Evolutionary conservation across 2,329 filamentous ascomycete genomes (phyloP).

Genomic region (Epichloe uncinata): DNA sequence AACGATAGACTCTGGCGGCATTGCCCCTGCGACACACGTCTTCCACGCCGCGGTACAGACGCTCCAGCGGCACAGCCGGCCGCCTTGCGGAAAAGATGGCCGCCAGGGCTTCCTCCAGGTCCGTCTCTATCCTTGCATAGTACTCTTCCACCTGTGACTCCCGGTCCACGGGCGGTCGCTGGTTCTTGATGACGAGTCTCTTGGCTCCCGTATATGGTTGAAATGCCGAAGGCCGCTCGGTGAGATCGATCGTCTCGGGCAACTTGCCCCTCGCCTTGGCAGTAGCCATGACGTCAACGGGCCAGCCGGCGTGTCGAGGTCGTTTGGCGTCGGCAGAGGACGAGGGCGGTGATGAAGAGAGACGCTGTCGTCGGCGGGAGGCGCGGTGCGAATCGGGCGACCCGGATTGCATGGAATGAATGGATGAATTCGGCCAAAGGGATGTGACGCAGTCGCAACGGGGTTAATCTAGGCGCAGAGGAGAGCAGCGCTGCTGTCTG

Average conservation of each 20-base stretch:
- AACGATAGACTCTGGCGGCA: slow-evolving; percentile 52
- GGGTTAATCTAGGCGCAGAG: neutral
- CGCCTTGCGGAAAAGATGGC: slow-evolving; percentile 56
- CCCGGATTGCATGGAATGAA: slow-evolving; percentile 20
- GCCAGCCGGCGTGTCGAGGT: slow-evolving; percentile 15
- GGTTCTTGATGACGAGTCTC: slow-evolving; percentile 88
- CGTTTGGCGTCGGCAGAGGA: slow-evolving; percentile 18
- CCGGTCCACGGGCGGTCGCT: slow-evolving; percentile 48
- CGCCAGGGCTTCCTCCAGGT: slow-evolving; percentile 59
- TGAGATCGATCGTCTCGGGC: slow-evolving; percentile 24
- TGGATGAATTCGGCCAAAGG: neutral
- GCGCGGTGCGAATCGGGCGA: slow-evolving; percentile 17
- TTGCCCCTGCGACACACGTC: slow-evolving; percentile 74
- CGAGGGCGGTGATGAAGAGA: slow-evolving; percentile 18
- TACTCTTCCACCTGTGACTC: slow-evolving; percentile 58
- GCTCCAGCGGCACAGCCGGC: slow-evolving; percentile 65
- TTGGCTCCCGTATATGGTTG: slow-evolving; percentile 66
- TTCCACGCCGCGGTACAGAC: slow-evolving; percentile 81
- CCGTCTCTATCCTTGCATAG: slow-evolving; percentile 59
- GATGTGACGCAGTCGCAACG: neutral
- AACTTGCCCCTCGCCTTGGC: slow-evolving; percentile 27
- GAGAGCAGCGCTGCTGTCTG: no score
- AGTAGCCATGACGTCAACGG: slow-evolving; percentile 17
- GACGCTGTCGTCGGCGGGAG: slow-evolving; percentile 26
- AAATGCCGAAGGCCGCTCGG: slow-evolving; percentile 33